Evolutionary conservation across 75 land plant genomes (phyloP), one percentile per base, ranked within the genome.

Genomic region (Azolla pinnata): DNA sequence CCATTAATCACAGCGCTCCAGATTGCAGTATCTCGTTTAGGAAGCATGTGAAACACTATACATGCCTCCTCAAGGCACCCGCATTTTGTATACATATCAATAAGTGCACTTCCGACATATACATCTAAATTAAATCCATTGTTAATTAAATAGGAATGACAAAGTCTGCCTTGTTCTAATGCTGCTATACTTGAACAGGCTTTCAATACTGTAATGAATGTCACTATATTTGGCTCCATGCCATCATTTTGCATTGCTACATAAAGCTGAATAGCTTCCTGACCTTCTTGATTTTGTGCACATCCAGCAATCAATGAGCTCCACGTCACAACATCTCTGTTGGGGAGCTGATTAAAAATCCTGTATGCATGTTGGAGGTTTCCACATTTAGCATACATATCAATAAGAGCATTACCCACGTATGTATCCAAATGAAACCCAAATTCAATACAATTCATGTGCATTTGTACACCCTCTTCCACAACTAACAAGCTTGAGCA

Each of bases 1-100:
- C 26, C 79, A 19, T 64, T 23, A 35, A 81, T 64, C 76, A 76
- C 63, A 1, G 71, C 76, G 55, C 63, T 80, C 83, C 83, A 80
- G 0, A 75, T 56, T 46, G 68, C 54, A 12, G 62, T 33, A 66
- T 80, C 56, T 18, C 31, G 20, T 32, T 67, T 24, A 32, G 28
- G 47, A 32, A 67, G 38, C 26, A 20, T 32, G 20, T 57, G 47
- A n/a, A 67, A 67, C 0, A 57, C 29, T 25, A 42, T 38, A 26
- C 30, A 2, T 17, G 69, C 63, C 17, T 59, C 63, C 30, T 49
- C 23, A n/a, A 67, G 33, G 33, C 34, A 4, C 16, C 63, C 63
- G 50, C 51, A 46, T 4, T 31, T 33, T 49, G 70, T n/a, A 29
- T 51, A 67, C 44, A 38, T 59, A 20, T 44, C 35, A 49, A 66